Evolutionary conservation across 345 rosid species (phyloP).

Genomic region (Salix koriyanagi): DNA sequence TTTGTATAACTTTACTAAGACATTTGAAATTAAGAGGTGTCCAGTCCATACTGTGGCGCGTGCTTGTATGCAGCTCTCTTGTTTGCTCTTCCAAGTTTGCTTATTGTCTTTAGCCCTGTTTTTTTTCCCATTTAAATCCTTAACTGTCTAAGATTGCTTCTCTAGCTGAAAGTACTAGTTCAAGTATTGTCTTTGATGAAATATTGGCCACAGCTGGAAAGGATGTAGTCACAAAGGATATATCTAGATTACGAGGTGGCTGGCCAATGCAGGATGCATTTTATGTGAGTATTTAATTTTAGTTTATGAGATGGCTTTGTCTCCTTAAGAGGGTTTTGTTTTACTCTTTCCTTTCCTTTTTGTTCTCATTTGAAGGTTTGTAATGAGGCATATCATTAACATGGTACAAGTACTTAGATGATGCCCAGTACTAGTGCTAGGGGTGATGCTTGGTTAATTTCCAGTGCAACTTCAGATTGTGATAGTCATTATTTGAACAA

Average conservation of each 20-base stretch:
- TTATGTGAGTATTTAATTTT: slow-evolving; percentile 51
- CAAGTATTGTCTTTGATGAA: slow-evolving; percentile 73
- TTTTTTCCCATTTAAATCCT: slow-evolving; percentile 26
- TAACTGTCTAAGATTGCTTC: slow-evolving; percentile 61
- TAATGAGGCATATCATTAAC: neutral
- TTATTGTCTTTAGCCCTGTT: neutral
- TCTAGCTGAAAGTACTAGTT: slow-evolving; percentile 74
- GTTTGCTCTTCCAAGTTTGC: neutral
- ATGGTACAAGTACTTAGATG: neutral
- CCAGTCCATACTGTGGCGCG: neutral
- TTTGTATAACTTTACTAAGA: neutral
- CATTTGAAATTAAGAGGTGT: slow-evolving; percentile 5
- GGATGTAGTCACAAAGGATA: slow-evolving; percentile 91
- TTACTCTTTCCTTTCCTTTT: neutral
- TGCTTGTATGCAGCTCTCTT: slow-evolving; percentile 11
- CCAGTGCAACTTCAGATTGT: neutral
- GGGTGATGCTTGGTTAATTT: neutral
- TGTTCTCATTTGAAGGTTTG: neutral
- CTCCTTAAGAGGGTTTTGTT: neutral
- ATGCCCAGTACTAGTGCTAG: neutral
- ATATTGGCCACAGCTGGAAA: slow-evolving; percentile 77
- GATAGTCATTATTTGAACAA: neutral
- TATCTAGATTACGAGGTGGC: slow-evolving; percentile 95
- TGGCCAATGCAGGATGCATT: slow-evolving; percentile 99
- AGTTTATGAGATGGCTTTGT: neutral